phyloP scores from a whole-genome alignment of 176 grass and related monocot species.

The Aegilops speltoides region DNA sequence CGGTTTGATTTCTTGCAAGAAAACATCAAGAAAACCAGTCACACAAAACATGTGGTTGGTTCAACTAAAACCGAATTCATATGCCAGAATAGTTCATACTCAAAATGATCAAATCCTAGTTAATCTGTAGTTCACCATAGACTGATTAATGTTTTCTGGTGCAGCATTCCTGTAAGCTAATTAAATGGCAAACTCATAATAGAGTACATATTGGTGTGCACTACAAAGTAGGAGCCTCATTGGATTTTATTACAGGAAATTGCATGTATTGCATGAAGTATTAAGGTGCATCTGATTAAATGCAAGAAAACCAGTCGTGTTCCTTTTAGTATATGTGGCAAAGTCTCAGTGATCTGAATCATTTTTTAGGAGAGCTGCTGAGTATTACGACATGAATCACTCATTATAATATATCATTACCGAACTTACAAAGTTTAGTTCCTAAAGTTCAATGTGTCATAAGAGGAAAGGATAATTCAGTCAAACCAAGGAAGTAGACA shows the following conservation, averaged over 20 bases:
- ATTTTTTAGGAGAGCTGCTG: conserved; percentile 1
- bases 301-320: conserved; percentile 14
- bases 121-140: background rate
- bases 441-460: background rate
- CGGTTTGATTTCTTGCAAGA: conserved; percentile 6
- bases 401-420: background rate
- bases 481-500: background rate
- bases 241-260: background rate
- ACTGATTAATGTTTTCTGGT: background rate
- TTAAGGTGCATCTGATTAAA: background rate
- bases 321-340: background rate
- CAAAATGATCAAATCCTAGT: background rate
- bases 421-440: background rate
- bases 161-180: background rate
- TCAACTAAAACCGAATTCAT: background rate
- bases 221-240: background rate
- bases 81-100: background rate
- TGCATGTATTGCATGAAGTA: background rate
- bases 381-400: conserved; percentile 7
- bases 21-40: background rate
- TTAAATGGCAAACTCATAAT: background rate
- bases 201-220: background rate
- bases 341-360: background rate
- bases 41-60: background rate
- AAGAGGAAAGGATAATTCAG: background rate